Conservation (phyloP, 1,284 basidiomycete species). For the Albatrellus sp. region DNA sequence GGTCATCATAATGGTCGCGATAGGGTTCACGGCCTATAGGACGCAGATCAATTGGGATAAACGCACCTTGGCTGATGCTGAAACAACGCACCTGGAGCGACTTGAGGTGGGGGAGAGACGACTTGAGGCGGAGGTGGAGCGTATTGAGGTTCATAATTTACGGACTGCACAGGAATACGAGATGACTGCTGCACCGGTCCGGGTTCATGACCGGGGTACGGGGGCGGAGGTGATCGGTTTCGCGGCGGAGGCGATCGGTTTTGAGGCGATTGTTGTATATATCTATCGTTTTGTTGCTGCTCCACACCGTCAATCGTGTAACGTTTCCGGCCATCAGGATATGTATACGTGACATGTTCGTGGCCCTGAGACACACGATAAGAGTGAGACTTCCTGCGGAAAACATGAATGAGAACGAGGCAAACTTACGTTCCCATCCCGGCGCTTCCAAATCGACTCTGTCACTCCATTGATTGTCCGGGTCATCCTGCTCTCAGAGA, state of each 20-base stretch:
- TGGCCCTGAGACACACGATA: constrained; percentile 39
- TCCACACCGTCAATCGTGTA: constrained; percentile 61
- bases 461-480: constrained; percentile 54
- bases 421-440: constrained; percentile 39
- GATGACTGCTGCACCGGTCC: not conserved
- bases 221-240: not conserved
- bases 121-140: not conserved
- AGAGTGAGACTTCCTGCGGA: constrained; percentile 6
- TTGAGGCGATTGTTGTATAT: not conserved
- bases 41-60: too few species aligned
- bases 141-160: not conserved
- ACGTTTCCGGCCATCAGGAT: constrained; percentile 51
- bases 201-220: not conserved
- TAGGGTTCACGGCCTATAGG: too few species aligned
- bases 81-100: not conserved
- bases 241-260: not conserved
- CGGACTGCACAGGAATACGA: too few species aligned
- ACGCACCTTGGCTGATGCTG: too few species aligned
- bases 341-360: constrained; percentile 51
- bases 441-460: constrained; percentile 40
- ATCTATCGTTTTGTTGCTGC: constrained; percentile 20
- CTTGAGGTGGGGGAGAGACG: not conserved
- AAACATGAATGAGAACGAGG: constrained; percentile 10
- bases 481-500: constrained; percentile 39
- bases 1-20: too few species aligned